Evolutionary conservation across 176 grass and related monocot species (phyloP), one percentile per base, ranked within the genome.

Genomic region (barley (Hordeum vulgare)): DNA sequence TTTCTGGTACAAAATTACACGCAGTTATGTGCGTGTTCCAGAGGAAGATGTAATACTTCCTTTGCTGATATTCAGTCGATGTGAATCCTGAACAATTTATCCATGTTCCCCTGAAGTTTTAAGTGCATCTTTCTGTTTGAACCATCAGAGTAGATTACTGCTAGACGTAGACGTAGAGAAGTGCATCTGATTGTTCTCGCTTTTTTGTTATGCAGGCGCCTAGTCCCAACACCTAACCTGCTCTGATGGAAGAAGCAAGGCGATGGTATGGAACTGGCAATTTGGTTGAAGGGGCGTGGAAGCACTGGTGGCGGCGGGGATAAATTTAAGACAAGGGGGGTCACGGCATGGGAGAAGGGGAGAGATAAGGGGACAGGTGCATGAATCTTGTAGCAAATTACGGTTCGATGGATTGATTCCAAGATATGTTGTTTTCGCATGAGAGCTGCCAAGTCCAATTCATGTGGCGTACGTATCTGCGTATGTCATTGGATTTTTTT

Each of bases 221-320:
- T 87, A 94, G 11, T 77, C 87, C 94, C 82, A 86, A 97, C 72
- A 92, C 94, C 67, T 85, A 92, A n/a, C 40, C 94, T 83, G 94
- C 87, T 57, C 85, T 91, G 57, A 85, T 93, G 29, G 89, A 89
- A 86, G 89, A 94, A 80, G 91, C 89, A 61, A 78, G 91, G 86
- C 21, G 58, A 60, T 37, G 72, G 64, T n/a, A 45, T 11, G n/a
- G 66, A 71, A 23, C 23, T 39, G 7, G 24, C 37, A 42, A 42
- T 71, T 71, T 71, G 20, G n/a, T 44, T 42, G 6, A 71, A 71
- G 27, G 6, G 14, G 15, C 28, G 28, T 20, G 57, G 6, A 61
- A 60, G 57, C n/a, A 23, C 23, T n/a, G n/a, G 9, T 1, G n/a
- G 26, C 6, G 61, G 3, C 13, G 23, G 68, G 39, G 68, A 71